Percentiles rank a stretch among this genome's conserved stretches.
Conservation (phyloP, 345 rosid species). For the Nephelium lappaceum region DNA sequence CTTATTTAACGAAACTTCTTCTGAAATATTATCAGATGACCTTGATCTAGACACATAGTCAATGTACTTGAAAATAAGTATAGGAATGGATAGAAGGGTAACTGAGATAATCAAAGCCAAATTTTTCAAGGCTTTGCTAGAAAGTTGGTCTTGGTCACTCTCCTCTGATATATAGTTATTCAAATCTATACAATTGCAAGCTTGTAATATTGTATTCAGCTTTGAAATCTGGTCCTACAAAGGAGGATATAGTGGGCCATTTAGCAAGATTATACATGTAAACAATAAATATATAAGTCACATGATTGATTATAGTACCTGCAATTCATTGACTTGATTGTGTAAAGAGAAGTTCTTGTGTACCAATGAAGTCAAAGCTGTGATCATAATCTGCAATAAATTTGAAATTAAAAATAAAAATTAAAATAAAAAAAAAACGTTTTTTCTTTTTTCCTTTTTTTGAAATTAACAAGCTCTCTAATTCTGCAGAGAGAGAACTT, state of each 20-base stretch:
- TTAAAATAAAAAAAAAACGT: no score
- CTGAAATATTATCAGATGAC: constrained; percentile 44
- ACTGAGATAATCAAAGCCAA: constrained; percentile 57
- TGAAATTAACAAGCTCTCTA: background rate
- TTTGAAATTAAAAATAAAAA: background rate
- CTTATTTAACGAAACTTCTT: constrained; percentile 56
- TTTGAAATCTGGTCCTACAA: constrained; percentile 49
- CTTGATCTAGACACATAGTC: constrained; percentile 54
- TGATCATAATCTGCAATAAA: constrained; percentile 50
- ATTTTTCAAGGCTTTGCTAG: constrained; percentile 41
- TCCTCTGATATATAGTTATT: constrained; percentile 25
- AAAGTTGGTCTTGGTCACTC: constrained; percentile 33
- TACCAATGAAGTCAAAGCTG: constrained; percentile 49
- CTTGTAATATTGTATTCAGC: constrained; percentile 38
- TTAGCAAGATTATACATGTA: background rate
- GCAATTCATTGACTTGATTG: constrained; percentile 48
- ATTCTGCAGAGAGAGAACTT: background rate
- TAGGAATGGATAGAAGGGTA: constrained; percentile 46
- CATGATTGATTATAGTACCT: constrained; percentile 33
- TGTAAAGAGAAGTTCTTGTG: constrained; percentile 61
- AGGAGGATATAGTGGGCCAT: constrained; percentile 17
- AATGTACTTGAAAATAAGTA: constrained; percentile 49
- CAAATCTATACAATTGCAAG: constrained; percentile 42
- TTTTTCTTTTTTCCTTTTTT: no score
- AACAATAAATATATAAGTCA: background rate